Evolutionary conservation across 106 monocot genomes (phyloP).

Genomic region (Apostasia ramifera): DNA sequence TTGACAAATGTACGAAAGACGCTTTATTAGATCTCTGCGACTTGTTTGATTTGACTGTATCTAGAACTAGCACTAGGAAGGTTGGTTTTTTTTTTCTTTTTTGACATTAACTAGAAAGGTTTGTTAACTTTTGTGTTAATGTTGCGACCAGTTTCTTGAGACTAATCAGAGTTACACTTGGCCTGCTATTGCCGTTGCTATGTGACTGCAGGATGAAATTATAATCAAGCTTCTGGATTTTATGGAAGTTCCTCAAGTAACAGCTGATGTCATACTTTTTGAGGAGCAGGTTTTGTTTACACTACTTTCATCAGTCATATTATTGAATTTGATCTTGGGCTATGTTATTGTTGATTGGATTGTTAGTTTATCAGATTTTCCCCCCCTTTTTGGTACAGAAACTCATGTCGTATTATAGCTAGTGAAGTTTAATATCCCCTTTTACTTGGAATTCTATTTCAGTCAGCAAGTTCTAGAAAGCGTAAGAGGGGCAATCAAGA

Average conservation of each 20-base stretch:
- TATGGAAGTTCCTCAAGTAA: conserved; percentile 51
- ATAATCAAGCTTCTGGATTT: conserved; percentile 52
- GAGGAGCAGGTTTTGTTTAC: conserved; percentile 44
- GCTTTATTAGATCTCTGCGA: conserved; percentile 54
- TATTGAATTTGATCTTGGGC: neutral
- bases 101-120: neutral
- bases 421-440: no score
- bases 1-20: conserved; percentile 58
- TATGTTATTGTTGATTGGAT: neutral
- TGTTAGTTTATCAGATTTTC: neutral
- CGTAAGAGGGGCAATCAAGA: conserved; percentile 4
- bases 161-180: neutral
- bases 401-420: no score
- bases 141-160: conserved; percentile 1
- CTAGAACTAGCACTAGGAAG: conserved; percentile 48
- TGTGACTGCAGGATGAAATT: conserved; percentile 49
- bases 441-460: neutral
- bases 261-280: conserved; percentile 32
- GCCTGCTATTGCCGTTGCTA: neutral
- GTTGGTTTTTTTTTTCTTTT: conserved; percentile 16
- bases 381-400: no score
- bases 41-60: conserved; percentile 51
- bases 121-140: neutral
- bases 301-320: no score
- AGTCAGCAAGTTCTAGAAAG: conserved; percentile 5